A percentile compares a stretch with the other conserved stretches of the same genome.
phyloP scores from a whole-genome alignment of 2,329 filamentous ascomycete genomes.

The Ceratocystis albifundus region DNA sequence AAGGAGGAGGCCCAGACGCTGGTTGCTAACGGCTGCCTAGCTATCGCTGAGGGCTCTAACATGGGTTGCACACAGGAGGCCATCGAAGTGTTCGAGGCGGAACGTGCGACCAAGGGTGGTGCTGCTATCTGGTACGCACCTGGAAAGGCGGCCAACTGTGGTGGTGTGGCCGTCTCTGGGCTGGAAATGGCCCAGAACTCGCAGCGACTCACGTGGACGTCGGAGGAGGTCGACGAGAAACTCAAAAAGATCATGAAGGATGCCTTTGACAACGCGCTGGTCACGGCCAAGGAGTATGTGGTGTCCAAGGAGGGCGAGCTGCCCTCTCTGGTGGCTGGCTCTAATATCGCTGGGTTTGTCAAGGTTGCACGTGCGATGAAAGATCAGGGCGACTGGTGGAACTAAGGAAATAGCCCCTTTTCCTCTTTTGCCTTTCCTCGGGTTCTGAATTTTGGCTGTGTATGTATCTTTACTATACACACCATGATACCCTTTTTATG shows the following conservation, averaged over 20 bases:
- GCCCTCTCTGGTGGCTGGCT: slow-evolving; percentile 80
- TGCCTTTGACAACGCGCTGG: slow-evolving; percentile 79
- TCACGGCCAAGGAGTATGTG: slow-evolving; percentile 84
- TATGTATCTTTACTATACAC: not conserved
- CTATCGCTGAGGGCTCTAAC: slow-evolving; percentile 94
- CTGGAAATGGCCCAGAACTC: slow-evolving; percentile 99
- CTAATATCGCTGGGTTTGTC: slow-evolving; percentile 94
- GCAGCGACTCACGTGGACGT: slow-evolving; percentile 69
- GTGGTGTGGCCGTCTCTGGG: slow-evolving; percentile 92
- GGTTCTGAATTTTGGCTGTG: not conserved
- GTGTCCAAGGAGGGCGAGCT: slow-evolving; percentile 67
- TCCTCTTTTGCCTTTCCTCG: not conserved
- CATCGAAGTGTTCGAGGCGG: slow-evolving; percentile 81
- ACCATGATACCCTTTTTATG: slow-evolving; percentile 13
- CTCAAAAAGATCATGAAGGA: slow-evolving; percentile 92
- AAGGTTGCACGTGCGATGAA: slow-evolving; percentile 93
- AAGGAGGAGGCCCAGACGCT: slow-evolving; percentile 79
- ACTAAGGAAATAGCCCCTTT: slow-evolving; percentile 20
- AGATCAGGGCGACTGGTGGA: slow-evolving; percentile 92
- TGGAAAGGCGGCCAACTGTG: slow-evolving; percentile 93
- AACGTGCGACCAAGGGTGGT: slow-evolving; percentile 56
- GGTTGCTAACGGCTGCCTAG: slow-evolving; percentile 62
- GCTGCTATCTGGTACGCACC: slow-evolving; percentile 87
- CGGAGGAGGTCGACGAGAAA: slow-evolving; percentile 80
- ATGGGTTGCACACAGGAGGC: slow-evolving; percentile 97